Evolutionary conservation across 495 filamentous ascomycete species (phyloP).

Genomic region (Penicillium cataractarum): DNA sequence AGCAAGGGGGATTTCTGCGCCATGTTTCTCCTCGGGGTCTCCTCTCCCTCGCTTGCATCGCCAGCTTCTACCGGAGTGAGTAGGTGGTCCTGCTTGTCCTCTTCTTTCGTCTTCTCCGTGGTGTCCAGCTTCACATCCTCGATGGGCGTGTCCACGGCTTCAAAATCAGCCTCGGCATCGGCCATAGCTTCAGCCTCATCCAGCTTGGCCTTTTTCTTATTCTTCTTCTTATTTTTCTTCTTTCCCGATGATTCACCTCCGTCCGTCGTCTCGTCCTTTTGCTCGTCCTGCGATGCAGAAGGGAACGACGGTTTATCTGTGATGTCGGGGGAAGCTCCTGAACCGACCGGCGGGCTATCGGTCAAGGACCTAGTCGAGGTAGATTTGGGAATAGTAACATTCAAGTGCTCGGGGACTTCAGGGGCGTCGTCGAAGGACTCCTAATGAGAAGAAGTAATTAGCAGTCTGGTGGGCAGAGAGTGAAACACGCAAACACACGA

Average conservation of each 20-base stretch:
- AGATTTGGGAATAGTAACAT: slow-evolving; percentile 41
- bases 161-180: slow-evolving; percentile 10
- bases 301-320: slow-evolving; percentile 41
- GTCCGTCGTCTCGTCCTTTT: slow-evolving; percentile 23
- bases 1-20: slow-evolving; percentile 57
- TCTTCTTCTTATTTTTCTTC: slow-evolving; percentile 27
- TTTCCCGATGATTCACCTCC: slow-evolving; percentile 10
- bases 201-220: slow-evolving; percentile 30
- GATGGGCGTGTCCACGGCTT: slow-evolving; percentile 2
- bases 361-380: slow-evolving; percentile 52
- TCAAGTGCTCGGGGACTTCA: slow-evolving; percentile 51
- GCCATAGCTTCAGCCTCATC: slow-evolving; percentile 11
- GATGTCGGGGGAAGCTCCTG: slow-evolving; percentile 40
- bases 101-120: slow-evolving; percentile 18
- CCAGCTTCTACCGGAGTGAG: slow-evolving; percentile 14
- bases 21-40: slow-evolving; percentile 39
- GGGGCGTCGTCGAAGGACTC: slow-evolving; percentile 79
- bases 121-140: slow-evolving; percentile 17
- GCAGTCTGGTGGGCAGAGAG: slow-evolving; percentile 16
- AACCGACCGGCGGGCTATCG: slow-evolving; percentile 48
- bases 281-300: slow-evolving; percentile 35
- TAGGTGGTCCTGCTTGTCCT: slow-evolving; percentile 28
- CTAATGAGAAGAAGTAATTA: slow-evolving; percentile 39
- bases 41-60: slow-evolving; percentile 29
- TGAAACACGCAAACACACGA: slow-evolving; percentile 11